These are phyloP conservation scores for Tolypocladium tundrense DNA, from an alignment of 2,329 filamentous ascomycete genomes.

Conservation along the genomic window DNA sequence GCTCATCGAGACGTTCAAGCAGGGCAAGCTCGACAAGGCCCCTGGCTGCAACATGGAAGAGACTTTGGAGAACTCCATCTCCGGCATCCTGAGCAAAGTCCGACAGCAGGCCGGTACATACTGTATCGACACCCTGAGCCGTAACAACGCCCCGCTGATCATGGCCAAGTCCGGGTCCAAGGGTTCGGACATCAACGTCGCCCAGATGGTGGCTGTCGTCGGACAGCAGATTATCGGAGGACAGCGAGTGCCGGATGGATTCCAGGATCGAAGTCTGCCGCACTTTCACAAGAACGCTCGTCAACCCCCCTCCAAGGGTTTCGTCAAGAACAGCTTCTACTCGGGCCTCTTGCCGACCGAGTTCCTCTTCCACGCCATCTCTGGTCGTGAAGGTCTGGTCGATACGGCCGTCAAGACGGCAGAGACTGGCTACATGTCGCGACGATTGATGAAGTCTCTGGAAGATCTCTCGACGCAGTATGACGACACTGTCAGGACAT, in stretches of 20 bases:
- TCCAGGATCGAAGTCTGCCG: slow-evolving; percentile 87
- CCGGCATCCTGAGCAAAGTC: slow-evolving; percentile 84
- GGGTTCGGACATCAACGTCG: slow-evolving; percentile 94
- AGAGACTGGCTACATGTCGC: slow-evolving; percentile 98
- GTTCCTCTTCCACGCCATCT: slow-evolving; percentile 97
- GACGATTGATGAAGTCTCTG: slow-evolving; percentile 93
- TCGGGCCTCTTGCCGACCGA: slow-evolving; percentile 81
- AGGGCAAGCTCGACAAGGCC: slow-evolving; percentile 72
- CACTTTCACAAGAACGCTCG: slow-evolving; percentile 92
- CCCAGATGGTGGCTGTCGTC: slow-evolving; percentile 96
- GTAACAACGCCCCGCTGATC: slow-evolving; percentile 83
- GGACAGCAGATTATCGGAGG: slow-evolving; percentile 97
- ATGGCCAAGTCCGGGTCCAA: slow-evolving; percentile 98
- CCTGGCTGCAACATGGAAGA: slow-evolving; percentile 85
- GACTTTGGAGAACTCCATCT: slow-evolving; percentile 83
- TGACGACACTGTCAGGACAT: slow-evolving; percentile 89
- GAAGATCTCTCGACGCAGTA: slow-evolving; percentile 92
- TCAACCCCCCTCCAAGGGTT: slow-evolving; percentile 90
- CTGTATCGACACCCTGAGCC: slow-evolving; percentile 82
- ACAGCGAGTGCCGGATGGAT: slow-evolving; percentile 86
- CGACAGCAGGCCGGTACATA: slow-evolving; percentile 83
- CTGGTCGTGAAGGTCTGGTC: slow-evolving; percentile 93
- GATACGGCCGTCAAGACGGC: slow-evolving; percentile 99
- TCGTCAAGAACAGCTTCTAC: slow-evolving; percentile 96
- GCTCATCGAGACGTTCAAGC: slow-evolving; percentile 72